Base-by-base conservation (phyloP, 345 rosid species). In the rapeseed (Brassica napus) region DNA sequence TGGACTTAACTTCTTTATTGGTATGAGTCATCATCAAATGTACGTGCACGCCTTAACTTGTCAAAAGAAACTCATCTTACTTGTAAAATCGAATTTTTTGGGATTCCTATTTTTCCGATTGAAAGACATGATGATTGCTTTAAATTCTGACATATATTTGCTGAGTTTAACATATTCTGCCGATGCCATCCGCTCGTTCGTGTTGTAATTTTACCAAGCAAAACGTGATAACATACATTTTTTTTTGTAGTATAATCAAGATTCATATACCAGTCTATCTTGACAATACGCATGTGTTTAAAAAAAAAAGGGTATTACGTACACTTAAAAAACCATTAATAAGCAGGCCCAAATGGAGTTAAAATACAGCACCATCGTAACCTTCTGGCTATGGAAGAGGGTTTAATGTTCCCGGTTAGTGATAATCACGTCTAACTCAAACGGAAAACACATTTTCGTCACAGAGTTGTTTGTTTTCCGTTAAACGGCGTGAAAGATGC, bases 31-130 rank as follows among this genome's bases (percentile, higher is more conserved):
- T 86, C 79, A 82, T 83, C 84, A 82, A 76, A 35, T 67, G 58
- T 68, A 65, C 64, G 79, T 68, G 88, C 90, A 86, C 84, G 90
- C 91, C 86, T 76, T 80, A 75, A 79, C 35, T 79, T 75, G 71
- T 34, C 69, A 32, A 47, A 44, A 12, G 9, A 72, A 15, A 78
- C 77, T 37, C 72, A 10, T 71, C 31, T 35, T 71, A 18, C 21
- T 35, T 69, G 10, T 64, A 23, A 47, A 47, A 47, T 47, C 55
- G 55, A 47, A 11, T 12, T 72, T 61, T 26, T n/a, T 35, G n/a
- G 11, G 30, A 8, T 34, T 11, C 15, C 5, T 24, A 10, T 23
- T 24, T n/a, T 11, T 30, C 1, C 39, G 14, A 54, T 15, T 31
- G 60, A 31, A 10, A 71, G 47, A 52, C 81, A 72, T 72, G 76